Percentiles rank a stretch among this genome's conserved stretches.
These are phyloP conservation scores for Mycena crocata DNA, from an alignment of 768 basidiomycete genomes.

Conservation along the genomic window DNA sequence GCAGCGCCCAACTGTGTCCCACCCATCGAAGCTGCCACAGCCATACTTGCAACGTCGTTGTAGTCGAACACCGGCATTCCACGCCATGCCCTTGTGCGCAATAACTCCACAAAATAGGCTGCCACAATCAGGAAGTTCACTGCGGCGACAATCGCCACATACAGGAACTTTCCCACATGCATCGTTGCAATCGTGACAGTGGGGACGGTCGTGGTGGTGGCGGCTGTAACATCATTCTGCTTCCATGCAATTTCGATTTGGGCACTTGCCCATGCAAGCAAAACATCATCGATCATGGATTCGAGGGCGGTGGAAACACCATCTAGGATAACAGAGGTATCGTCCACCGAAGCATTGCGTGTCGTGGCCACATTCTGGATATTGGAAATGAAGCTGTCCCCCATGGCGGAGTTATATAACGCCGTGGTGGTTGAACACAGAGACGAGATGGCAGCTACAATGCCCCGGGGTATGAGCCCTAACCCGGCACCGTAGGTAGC, in stretches of 20 bases:
- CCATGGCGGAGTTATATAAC: neutral
- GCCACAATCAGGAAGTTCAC: neutral
- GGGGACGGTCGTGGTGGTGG: neutral
- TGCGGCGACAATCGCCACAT: neutral
- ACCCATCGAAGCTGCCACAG: neutral
- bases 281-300: constrained; percentile 5
- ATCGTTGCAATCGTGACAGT: neutral
- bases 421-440: constrained; percentile 5
- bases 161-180: neutral
- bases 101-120: neutral
- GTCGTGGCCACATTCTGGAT: neutral
- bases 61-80: constrained; percentile 1
- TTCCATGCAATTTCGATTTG: neutral
- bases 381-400: neutral
- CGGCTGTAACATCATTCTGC: neutral
- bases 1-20: neutral
- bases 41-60: neutral
- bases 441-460: neutral
- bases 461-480: neutral
- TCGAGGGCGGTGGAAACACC: neutral
- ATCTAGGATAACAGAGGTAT: neutral
- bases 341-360: neutral
- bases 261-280: neutral
- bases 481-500: neutral
- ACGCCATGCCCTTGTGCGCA: constrained; percentile 2